These are phyloP conservation scores for Hyaloperonospora arabidopsidis DNA, from an alignment of 352 stramenopile species.

Conservation along the genomic window DNA sequence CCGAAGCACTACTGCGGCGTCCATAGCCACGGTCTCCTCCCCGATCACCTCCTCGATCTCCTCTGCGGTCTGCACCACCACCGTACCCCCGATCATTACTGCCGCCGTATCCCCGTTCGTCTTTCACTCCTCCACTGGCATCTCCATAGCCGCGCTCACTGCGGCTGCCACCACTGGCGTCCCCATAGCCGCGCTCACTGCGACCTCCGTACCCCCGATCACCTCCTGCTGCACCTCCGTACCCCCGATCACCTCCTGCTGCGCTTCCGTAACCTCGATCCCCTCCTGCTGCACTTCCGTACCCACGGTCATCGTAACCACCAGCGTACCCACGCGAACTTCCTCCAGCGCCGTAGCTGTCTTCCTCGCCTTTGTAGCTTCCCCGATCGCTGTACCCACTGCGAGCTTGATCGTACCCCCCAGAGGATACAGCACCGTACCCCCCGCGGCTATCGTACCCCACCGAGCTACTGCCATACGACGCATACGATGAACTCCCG, in stretches of 20 bases:
- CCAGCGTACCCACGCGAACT: slow-evolving; percentile 12
- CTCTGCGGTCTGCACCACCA: slow-evolving; percentile 7
- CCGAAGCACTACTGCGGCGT: slow-evolving; percentile 14
- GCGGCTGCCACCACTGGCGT: background rate
- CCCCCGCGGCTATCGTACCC: slow-evolving; percentile 22
- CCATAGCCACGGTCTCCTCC: slow-evolving; percentile 14
- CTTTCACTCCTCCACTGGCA: slow-evolving; percentile 3
- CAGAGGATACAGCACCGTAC: slow-evolving; percentile 20
- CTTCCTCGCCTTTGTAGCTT: slow-evolving; percentile 1
- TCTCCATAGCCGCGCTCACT: slow-evolving; percentile 13
- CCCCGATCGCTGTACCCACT: slow-evolving; percentile 20
- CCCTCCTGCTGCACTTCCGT: slow-evolving; percentile 2
- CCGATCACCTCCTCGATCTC: slow-evolving; percentile 13
- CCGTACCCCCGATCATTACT: slow-evolving; percentile 15
- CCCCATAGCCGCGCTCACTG: slow-evolving; percentile 13
- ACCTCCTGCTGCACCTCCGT: slow-evolving; percentile 3
- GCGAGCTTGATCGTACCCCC: slow-evolving; percentile 25
- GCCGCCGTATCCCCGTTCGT: slow-evolving; percentile 15
- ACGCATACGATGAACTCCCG: background rate
- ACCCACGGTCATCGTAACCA: slow-evolving; percentile 12
- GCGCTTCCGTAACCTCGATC: slow-evolving; percentile 21
- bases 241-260: slow-evolving; percentile 6
- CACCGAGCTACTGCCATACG: slow-evolving; percentile 8
- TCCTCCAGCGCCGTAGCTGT: slow-evolving; percentile 8
- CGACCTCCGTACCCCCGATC: slow-evolving; percentile 18